Evolutionary conservation across 768 basidiomycete species (phyloP).

Genomic region (Steccherinum ochraceum): DNA sequence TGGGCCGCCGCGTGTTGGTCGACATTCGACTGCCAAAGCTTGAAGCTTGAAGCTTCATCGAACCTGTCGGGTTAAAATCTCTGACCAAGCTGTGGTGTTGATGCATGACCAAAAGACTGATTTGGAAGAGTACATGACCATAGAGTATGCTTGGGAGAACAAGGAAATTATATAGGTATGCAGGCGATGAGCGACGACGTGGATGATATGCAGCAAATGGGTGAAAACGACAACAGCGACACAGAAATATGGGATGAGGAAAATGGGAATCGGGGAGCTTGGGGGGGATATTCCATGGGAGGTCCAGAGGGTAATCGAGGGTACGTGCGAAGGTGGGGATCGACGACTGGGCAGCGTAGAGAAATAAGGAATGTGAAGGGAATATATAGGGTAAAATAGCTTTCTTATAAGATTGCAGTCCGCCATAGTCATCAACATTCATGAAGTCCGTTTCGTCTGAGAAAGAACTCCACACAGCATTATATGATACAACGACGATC

Average conservation of each 20-base stretch:
- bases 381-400: conserved; percentile 1
- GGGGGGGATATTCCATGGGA: background rate
- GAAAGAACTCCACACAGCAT: background rate
- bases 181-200: conserved; percentile 29
- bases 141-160: background rate
- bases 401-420: background rate
- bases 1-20: too few species aligned
- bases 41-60: too few species aligned
- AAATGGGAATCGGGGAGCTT: background rate
- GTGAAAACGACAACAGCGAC: conserved; percentile 6
- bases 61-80: too few species aligned
- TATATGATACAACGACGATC: conserved; percentile 1
- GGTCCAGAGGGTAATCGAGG: background rate
- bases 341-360: too few species aligned
- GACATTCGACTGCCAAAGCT: too few species aligned
- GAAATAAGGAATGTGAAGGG: background rate
- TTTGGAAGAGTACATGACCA: background rate
- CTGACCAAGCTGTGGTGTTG: too few species aligned
- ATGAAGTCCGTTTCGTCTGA: background rate
- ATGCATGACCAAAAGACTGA: background rate
- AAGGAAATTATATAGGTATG: conserved; percentile 16
- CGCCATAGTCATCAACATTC: background rate
- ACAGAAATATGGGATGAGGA: background rate
- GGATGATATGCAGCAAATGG: conserved; percentile 2
- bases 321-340: background rate